Evolutionary conservation across 106 monocot species (phyloP), one percentile per base, ranked within the genome.

Genomic region (Dendrobium nobile): DNA sequence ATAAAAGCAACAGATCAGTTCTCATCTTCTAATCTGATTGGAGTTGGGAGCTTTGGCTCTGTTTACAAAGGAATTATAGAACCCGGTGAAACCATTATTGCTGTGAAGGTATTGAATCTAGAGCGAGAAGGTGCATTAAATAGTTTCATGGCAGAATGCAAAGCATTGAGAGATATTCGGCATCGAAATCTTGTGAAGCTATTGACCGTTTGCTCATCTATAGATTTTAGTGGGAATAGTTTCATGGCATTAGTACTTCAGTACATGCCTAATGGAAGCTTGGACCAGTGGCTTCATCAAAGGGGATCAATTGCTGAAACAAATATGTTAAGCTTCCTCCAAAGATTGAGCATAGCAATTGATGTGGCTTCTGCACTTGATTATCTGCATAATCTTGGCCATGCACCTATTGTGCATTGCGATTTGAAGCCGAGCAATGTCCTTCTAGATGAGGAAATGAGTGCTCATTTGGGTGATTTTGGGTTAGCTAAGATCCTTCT

Each of bases 391-490:
- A 78, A 78, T 20, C 37, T 78, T 54, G 59, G 78, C 0, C 37
- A 67, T 41, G 55, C 18, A 9, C 78, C 78, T 17, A 78, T 83
- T 27, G 73, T 83, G 11, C 83, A 83, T 11, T 43, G 83, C 27
- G 83, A 83, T 78, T 54, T 83, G 48, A 83, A 83, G 56, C 83
- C 83, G 24, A 83, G 78, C 68, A 83, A 83, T 73, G 56, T 83
- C 27, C 83, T 83, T 27, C 78, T 83, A 4, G 73, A 83, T 5
- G 18, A 82, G 20, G 81, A 81, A 8, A 79, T 87, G 84, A 33
- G 48, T 13, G 87, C 84, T 18, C 80, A 51, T 65, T 75, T 87
- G 31, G 37, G 84, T 54, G 89, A 89, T 47, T 89, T 89, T 41
- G 89, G 89, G 20, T 51, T 89, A 9, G 68, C 86, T 20, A 82